Conservation (phyloP, 177 flowering plant species). For the Tripterygium wilfordii region DNA sequence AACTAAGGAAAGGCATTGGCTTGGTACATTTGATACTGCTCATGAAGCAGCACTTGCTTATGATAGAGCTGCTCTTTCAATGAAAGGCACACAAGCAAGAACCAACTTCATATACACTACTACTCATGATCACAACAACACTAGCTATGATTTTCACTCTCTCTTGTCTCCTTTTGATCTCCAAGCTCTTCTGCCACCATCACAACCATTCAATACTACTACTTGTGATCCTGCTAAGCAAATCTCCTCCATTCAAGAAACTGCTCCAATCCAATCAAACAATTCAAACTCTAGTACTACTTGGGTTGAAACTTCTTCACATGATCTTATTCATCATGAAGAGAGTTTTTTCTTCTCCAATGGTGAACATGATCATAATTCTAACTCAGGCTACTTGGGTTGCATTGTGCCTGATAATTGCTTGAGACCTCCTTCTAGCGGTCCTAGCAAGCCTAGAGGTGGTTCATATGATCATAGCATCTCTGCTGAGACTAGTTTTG, state of each 20-base stretch:
- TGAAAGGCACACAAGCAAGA: slow-evolving; percentile 92
- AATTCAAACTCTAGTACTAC: no score
- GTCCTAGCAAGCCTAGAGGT: no score
- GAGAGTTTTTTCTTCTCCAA: slow-evolving; percentile 23
- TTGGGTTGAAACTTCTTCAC: slow-evolving; percentile 13
- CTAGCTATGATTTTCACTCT: slow-evolving; percentile 42
- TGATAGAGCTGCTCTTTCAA: slow-evolving; percentile 93
- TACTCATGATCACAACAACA: no score
- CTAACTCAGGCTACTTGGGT: slow-evolving; percentile 73
- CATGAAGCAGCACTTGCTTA: slow-evolving; percentile 98
- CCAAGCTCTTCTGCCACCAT: slow-evolving; percentile 28
- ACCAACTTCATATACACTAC: slow-evolving; percentile 87
- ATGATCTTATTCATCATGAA: slow-evolving; percentile 15
- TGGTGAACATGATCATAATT: slow-evolving; percentile 20
- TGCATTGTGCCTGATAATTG: slow-evolving; percentile 75
- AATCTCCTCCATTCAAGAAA: neutral
- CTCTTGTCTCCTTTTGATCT: slow-evolving; percentile 40
- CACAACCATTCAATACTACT: slow-evolving; percentile 16
- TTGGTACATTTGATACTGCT: slow-evolving; percentile 96
- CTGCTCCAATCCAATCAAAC: slow-evolving; percentile 10
- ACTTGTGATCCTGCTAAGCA: slow-evolving; percentile 10
- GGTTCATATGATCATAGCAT: no score
- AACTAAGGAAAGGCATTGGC: slow-evolving; percentile 96
- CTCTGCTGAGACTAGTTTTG: no score
- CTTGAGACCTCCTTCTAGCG: slow-evolving; percentile 42